phyloP scores from a whole-genome alignment of 495 filamentous ascomycete species.

The Penicillium tannophilum region DNA sequence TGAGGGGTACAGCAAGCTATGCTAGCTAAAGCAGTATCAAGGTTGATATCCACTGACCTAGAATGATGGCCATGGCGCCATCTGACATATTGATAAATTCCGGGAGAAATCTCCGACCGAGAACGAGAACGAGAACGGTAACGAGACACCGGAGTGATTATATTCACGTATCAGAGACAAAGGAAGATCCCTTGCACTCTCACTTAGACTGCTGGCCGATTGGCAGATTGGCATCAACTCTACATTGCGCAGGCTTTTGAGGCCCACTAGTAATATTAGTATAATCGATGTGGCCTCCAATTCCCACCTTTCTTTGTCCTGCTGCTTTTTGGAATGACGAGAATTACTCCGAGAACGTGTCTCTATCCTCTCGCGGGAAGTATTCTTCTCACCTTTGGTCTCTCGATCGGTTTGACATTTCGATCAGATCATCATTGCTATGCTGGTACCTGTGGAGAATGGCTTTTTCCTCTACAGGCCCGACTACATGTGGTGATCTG shows the following conservation, averaged over 20 bases:
- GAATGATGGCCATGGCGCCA: no score
- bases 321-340: constrained; percentile 11
- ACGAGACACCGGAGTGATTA: neutral
- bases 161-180: no score
- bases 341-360: constrained; percentile 14
- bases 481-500: constrained; percentile 16
- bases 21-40: no score
- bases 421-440: constrained; percentile 16
- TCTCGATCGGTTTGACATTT: constrained; percentile 14
- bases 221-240: no score
- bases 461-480: constrained; percentile 16
- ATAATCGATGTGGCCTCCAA: no score
- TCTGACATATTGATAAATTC: neutral
- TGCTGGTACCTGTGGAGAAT: constrained; percentile 14
- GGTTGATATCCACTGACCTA: no score
- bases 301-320: neutral
- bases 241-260: no score
- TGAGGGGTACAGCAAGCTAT: no score
- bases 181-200: no score
- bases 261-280: no score
- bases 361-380: constrained; percentile 15
- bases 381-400: constrained; percentile 12
- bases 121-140: neutral
- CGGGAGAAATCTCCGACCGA: neutral
- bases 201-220: no score